Evolutionary conservation across 2,329 filamentous ascomycete species (phyloP), one percentile per base, ranked within the genome.

Genomic region (Colletotrichum tofieldiae): DNA sequence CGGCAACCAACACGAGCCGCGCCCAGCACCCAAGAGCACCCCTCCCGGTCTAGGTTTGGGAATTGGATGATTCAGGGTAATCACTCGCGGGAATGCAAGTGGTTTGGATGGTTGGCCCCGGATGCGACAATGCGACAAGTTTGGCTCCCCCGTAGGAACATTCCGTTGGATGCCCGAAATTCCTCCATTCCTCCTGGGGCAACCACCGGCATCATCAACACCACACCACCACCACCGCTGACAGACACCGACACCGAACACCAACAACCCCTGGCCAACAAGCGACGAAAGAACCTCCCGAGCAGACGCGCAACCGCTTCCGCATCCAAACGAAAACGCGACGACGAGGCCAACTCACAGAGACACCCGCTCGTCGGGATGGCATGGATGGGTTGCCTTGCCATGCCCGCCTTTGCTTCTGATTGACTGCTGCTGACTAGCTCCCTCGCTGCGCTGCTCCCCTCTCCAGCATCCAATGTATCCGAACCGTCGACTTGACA

Each of bases 151-250:
- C 52, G 45, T 54, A 45, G 47, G 69, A 37, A 43, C 11, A 64
- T 69, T 72, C 59, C 68, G 58, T 68, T 66, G 39, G 47, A 58
- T 52, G 65, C 58, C 64, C 69, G 69, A 64, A 59, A 54, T 72
- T 72, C 58, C 52, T 64, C 69, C 69, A 54, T 72, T 72, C 65
- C 69, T 72, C n/a, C 4, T 8, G 37, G 58, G 7, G 56, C 59
- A 63, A 59, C 65, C 69, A 71, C 58, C 69, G 56, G 62, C 39
- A 62, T 71, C 68, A 67, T 29, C 51, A 51, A 37, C 47, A 60
- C 43, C 23, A 41, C 26, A 66, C 43, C n/a, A 37, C 29, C 12
- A n/a, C 43, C 63, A 20, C 54, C 54, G 14, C 45, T 29, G 20
- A 20, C 8, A 54, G 32, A 51, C 49, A 55, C 62, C 49, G 37